Evolutionary conservation across 2,329 filamentous ascomycete genomes (phyloP), one percentile per base, ranked within the genome.

Genomic region (Lasiodiplodia citricola): DNA sequence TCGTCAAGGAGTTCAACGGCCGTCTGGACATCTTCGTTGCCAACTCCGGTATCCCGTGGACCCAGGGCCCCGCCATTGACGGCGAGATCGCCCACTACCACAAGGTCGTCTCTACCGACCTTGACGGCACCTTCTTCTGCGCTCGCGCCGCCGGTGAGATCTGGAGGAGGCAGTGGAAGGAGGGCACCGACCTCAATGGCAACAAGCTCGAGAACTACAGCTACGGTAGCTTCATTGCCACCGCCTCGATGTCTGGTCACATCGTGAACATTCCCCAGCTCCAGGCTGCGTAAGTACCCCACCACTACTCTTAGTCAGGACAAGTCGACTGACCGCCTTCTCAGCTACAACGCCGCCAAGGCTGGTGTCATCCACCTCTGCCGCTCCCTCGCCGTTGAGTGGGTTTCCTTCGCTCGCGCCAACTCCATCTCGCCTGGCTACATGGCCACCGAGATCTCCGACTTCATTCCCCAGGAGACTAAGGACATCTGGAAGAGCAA

Each of bases 71-170:
- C 67, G 91, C 90, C 69, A 85, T 92, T 75, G 91, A 93, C 71
- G 88, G 88, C 76, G 87, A 88, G 28, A 88, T 91, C 25, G 85
- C 90, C 76, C 91, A 93, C 77, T 88, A 89, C 77, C 89, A 94
- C 77, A 87, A 89, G 79, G 92, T 97, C 84, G 86, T 97, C 80
- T 87, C 91, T 74, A 90, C 95, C 75, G 96, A 97, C 80, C 86
- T 97, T 73, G 96, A 90, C n/a, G 94, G 94, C 14, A 91, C 91
- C 50, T 93, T 91, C 81, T 95, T 92, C 85, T 96, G 93, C 71
- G 93, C 93, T 31, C 92, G 95, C 83, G 93, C 93, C 23, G 92
- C 93, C n/a, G 94, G 94, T 13, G 54, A 70, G 66, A 66, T 70
- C 69, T 70, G 69, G 69, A 67, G 67, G 51, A 64, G 60, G 28